These are phyloP conservation scores for Pichia sp. DNA, from an alignment of 1,139 yeast species.

Conservation along the genomic window DNA sequence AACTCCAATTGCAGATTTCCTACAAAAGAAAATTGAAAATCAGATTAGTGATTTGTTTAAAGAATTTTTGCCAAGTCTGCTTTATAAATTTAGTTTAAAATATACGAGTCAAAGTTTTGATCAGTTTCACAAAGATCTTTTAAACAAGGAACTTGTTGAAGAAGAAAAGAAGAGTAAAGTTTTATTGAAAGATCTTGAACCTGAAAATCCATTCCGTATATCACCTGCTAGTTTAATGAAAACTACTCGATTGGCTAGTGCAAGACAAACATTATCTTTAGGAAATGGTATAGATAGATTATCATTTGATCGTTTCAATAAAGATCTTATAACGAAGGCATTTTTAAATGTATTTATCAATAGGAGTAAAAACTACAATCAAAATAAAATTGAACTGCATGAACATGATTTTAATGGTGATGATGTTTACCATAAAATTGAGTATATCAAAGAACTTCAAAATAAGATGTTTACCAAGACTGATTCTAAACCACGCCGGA, in stretches of 20 bases:
- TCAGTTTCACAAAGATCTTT: conserved; percentile 31
- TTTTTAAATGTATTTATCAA: conserved; percentile 25
- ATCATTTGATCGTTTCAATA: conserved; percentile 28
- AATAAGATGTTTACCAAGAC: conserved; percentile 35
- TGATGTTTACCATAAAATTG: conserved; percentile 29
- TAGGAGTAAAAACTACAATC: conserved; percentile 18
- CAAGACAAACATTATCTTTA: conserved; percentile 72
- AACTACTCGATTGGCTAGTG: conserved; percentile 60
- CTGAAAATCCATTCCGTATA: conserved; percentile 51
- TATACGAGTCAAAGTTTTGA: conserved; percentile 49
- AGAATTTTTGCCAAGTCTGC: conserved; percentile 75
- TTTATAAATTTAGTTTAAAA: conserved; percentile 67
- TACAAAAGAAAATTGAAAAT: conserved; percentile 75
- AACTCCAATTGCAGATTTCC: conserved; percentile 70
- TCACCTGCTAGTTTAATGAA: conserved; percentile 61
- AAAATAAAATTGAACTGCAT: conserved; percentile 22
- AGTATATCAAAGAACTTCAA: conserved; percentile 44
- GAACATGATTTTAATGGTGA: conserved; percentile 21
- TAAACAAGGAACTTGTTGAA: conserved; percentile 26
- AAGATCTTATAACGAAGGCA: conserved; percentile 28
- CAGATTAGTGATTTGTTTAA: conserved; percentile 75
- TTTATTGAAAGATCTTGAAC: conserved; percentile 44
- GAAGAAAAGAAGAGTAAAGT: conserved; percentile 27
- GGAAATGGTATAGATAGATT: conserved; percentile 28
- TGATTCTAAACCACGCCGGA: conserved; percentile 38